Base-by-base conservation (phyloP, 306 rosid genomes). In the Sindora glabra region DNA sequence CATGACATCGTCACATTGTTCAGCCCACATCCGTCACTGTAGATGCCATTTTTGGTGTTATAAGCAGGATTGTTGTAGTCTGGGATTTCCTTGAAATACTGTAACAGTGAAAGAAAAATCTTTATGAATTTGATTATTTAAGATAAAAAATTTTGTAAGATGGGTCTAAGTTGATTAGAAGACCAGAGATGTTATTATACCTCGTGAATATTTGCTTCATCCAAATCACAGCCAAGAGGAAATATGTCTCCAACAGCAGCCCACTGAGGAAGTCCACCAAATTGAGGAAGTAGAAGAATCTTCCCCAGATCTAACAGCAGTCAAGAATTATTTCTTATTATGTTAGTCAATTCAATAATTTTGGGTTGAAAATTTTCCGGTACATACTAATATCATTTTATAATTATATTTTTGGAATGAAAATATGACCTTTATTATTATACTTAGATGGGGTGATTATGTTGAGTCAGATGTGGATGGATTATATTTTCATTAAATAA, bases 221-320 rank as follows among this genome's bases (percentile, higher is more conserved):
- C 80, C 51, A 81, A 81, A 42, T 83, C 86, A 36, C 86, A 81
- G 6, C 86, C 86, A 24, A 81, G 76, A 46, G 86, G 86, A 53
- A 77, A 79, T 19, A 83, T 81, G 47, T 81, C 86, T 25, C 86
- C 86, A 27, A 81, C 86, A 41, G 74, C 86, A 46, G 83, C 86
- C 86, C 86, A 81, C 62, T 81, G 83, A 41, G 86, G 83, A 47
- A 81, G 78, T 23, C 59, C 81, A 9, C 86, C 86, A 47, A 81
- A 77, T 56, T 68, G 71, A 7, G 86, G 83, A 36, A 77, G 77
- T 34, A 77, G 78, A 25, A 81, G 80, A 45, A 81, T 80, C 62
- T 77, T 81, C 37, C 83, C 86, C 25, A 80, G 82, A 65, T 76
- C 82, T 80, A 64, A 74, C 58, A 49, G 5, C 36, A 53, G 27